Evolutionary conservation across 139 green algal species (phyloP).

Genomic region (Picochlorum costavermella): DNA sequence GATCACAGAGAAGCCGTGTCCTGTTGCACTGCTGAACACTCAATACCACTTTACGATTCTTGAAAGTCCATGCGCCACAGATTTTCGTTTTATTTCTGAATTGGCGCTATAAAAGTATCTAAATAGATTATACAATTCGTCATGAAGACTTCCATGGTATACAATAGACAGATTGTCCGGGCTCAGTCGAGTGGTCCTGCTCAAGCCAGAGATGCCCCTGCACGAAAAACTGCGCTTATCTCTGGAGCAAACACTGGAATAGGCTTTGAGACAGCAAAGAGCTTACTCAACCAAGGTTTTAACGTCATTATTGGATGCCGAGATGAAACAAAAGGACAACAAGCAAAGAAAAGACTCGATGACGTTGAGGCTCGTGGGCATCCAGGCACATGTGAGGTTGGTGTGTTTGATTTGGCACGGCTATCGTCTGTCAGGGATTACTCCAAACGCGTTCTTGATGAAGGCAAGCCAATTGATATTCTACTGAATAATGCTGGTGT

Average conservation of each 20-base stretch:
- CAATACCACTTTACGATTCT: no score
- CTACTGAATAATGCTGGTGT: slow-evolving; percentile 75
- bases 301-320: slow-evolving; percentile 55
- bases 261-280: slow-evolving; percentile 61
- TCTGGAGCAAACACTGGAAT: slow-evolving; percentile 48
- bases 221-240: slow-evolving; percentile 9
- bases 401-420: slow-evolving; percentile 52
- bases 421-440: slow-evolving; percentile 45
- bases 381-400: slow-evolving; percentile 30
- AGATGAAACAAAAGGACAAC: slow-evolving; percentile 34
- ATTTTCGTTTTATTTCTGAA: no score
- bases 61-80: no score
- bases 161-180: no score
- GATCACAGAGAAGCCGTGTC: no score
- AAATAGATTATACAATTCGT: no score
- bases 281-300: slow-evolving; percentile 41
- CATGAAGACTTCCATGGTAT: no score
- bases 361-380: neutral
- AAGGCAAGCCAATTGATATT: slow-evolving; percentile 49
- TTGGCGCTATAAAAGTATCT: no score
- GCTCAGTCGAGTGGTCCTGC: no score
- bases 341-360: slow-evolving; percentile 16
- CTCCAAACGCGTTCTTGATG: slow-evolving; percentile 37
- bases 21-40: no score
- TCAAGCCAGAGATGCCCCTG: neutral